Base-by-base conservation (phyloP, 768 basidiomycete genomes). In the Amanita pseudoporphyria region DNA sequence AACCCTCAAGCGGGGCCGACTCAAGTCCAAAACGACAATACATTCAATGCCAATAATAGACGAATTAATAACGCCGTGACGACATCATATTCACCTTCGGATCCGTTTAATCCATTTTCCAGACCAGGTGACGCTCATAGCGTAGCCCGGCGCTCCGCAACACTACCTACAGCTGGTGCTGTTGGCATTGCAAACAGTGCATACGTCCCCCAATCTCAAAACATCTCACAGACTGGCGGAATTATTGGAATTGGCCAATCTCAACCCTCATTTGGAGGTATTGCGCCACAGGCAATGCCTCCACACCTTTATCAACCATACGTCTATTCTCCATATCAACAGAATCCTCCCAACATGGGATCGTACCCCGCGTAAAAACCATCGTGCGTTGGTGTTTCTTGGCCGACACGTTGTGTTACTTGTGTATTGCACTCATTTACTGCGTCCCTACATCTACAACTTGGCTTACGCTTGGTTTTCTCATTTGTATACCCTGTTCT, bases 261-360 rank as follows among this genome's bases (percentile, higher is more conserved):
- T 39, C 83, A 83, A 56, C 69, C 76, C n/a, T 62, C 81, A 36
- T 88, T 84, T 63, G 73, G 71, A 53, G 74, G 71, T 47, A 73
- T 82, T 69, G 61, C 74, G 18, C 72, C 81, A 54, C 75, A 79
- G 52, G 67, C 79, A 40, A 73, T 82, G 9, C 75, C 82, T 51
- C 71, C 77, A 54, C 83, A 86, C 59, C 64, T 84, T 54, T 88
- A 88, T 62, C 81, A 85, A 65, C 75, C 81, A 51, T 89, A 88
- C 71, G 82, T 88, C 84, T 87, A 87, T 62, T 82, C 49, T n/a
- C 71, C 84, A 62, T 89, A 89, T 66, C 84, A 84, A 64, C 82
- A 85, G 67, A 81, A 77, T 56, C 78, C 81, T 18, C 77, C 78
- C 55, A 83, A 84, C 65, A 84, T 88, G 81, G 85, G 87, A 59